Conservation (phyloP, 2,329 filamentous ascomycete genomes). For the Madurella fahalii region DNA sequence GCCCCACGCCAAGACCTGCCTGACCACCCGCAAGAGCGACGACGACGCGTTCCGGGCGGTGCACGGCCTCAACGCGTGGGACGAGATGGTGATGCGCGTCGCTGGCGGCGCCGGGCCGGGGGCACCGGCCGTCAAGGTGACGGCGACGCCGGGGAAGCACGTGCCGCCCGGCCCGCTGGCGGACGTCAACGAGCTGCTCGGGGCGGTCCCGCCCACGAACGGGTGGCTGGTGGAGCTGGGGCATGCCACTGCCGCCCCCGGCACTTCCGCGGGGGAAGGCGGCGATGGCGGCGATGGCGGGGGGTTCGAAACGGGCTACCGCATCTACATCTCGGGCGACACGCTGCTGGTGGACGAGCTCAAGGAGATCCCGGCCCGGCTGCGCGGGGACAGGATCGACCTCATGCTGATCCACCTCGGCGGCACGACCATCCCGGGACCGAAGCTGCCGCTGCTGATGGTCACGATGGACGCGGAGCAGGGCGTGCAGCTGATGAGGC, state of each 20-base stretch:
- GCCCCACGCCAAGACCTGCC: constrained; percentile 52
- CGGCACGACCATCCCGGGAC: constrained; percentile 60
- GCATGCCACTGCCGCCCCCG: constrained; percentile 26
- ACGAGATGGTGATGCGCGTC: constrained; percentile 44
- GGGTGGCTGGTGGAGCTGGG: constrained; percentile 65
- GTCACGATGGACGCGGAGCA: constrained; percentile 65
- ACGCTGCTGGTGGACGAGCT: constrained; percentile 61
- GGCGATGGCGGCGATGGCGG: constrained; percentile 2
- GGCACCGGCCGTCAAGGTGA: constrained; percentile 50
- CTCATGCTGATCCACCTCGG: constrained; percentile 65
- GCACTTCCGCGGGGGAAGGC: neutral
- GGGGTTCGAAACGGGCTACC: constrained; percentile 42
- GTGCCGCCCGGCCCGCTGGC: constrained; percentile 41
- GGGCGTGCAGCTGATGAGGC: constrained; percentile 54
- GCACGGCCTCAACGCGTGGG: constrained; percentile 52
- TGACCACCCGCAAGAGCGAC: constrained; percentile 36
- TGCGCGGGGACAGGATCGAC: constrained; percentile 53
- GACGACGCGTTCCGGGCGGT: constrained; percentile 52
- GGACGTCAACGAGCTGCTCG: constrained; percentile 37
- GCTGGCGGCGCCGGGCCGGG: constrained; percentile 14
- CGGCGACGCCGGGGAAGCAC: constrained; percentile 62
- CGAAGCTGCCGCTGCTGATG: constrained; percentile 57
- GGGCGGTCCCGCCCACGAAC: constrained; percentile 58
- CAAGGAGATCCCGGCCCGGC: constrained; percentile 54
- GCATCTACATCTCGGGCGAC: constrained; percentile 65